Evolutionary conservation across 495 filamentous ascomycete species (phyloP), one percentile per base, ranked within the genome.

Genomic region (Trichoderma parareesei): DNA sequence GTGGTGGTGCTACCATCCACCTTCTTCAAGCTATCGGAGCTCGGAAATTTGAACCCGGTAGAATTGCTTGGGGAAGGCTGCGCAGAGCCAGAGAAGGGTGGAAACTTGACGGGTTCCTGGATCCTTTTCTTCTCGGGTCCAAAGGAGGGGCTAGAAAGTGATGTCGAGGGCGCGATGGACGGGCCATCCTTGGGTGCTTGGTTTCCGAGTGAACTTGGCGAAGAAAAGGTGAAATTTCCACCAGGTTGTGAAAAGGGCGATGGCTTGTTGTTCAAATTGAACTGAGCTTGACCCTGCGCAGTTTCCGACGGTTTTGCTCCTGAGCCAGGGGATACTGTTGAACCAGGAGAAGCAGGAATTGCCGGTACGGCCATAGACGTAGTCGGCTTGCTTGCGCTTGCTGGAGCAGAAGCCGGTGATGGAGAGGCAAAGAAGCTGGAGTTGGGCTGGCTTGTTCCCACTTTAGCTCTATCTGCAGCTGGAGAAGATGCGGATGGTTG

Each of bases 351-450:
- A 11, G 53, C 53, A 3, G 53, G 20, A 4, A 37, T 35, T 57
- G 20, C 53, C 14, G 53, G 53, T 10, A 37, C 27, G 13, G 9
- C 11, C 13, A 11, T 37, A 38, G 53, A 37, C 27, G 16, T 11
- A 10, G 46, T 14, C 5, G 63, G 11, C 70, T 68, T 66, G 75
- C 65, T 65, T 63, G 61, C 73, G 69, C 33, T 57, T 16, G 27
- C 11, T 4, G 20, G 33, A 57, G 33, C 53, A 49, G 20, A 14
- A 33, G 53, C 53, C 33, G 46, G 46, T 33, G 53, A 35, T 3
- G 53, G 20, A 37, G 27, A 33, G 37, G 20, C 53, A 57, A 57
- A 57, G 5, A 37, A 3, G 5, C 33, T 57, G 14, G 53, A 27
- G 9, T 57, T 57, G 3, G 53, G 9, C 16, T 57, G 53, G 27